Percentiles rank a stretch among this genome's conserved stretches.
Evolutionary conservation across 208 protist species (phyloP).

Genomic region (Porcisia deanei): DNA sequence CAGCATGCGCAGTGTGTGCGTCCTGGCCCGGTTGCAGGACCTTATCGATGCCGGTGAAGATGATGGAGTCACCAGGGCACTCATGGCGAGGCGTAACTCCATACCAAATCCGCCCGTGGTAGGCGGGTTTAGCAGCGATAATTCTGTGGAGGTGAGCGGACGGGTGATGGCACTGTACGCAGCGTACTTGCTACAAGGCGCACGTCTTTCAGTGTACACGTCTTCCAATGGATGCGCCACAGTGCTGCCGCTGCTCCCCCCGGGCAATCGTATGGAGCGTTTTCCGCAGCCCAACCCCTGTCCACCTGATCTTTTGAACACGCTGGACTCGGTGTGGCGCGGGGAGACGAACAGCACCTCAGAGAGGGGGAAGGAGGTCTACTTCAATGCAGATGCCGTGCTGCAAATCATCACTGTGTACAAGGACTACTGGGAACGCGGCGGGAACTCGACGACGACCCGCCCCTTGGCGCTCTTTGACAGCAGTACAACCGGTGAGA

Average conservation of each 20-base stretch:
- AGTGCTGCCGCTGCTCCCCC: slow-evolving; percentile 63
- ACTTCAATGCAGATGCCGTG: slow-evolving; percentile 66
- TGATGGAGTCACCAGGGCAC: slow-evolving; percentile 69
- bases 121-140: slow-evolving; percentile 35
- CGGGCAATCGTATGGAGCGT: slow-evolving; percentile 48
- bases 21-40: slow-evolving; percentile 46
- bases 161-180: slow-evolving; percentile 75
- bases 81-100: slow-evolving; percentile 33
- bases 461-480: slow-evolving; percentile 8
- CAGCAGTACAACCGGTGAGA: neutral
- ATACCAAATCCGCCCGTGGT: slow-evolving; percentile 31
- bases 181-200: slow-evolving; percentile 75
- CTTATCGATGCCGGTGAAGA: slow-evolving; percentile 60
- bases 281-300: slow-evolving; percentile 64
- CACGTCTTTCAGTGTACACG: slow-evolving; percentile 68
- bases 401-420: slow-evolving; percentile 75
- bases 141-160: slow-evolving; percentile 40
- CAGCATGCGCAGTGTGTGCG: slow-evolving; percentile 42
- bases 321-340: slow-evolving; percentile 79
- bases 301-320: slow-evolving; percentile 63
- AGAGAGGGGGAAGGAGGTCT: slow-evolving; percentile 31
- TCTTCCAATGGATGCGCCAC: slow-evolving; percentile 41
- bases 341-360: slow-evolving; percentile 34
- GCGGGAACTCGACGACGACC: neutral
- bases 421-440: slow-evolving; percentile 44